phyloP scores from a whole-genome alignment of 169 alveolate species.

The Eimeria necatrix region DNA sequence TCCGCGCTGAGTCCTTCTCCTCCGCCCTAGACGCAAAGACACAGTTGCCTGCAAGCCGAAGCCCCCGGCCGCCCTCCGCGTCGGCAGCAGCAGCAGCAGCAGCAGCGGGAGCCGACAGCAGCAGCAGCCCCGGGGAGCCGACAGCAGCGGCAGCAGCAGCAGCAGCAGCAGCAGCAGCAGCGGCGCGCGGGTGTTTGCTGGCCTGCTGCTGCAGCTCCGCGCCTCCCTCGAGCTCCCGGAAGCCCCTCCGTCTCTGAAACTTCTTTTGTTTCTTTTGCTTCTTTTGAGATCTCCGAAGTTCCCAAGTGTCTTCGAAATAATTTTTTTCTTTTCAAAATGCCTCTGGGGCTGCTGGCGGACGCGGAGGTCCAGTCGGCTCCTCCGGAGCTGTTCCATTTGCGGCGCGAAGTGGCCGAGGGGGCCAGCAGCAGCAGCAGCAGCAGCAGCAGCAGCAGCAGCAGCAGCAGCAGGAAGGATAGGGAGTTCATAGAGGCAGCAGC shows the following conservation, averaged over 20 bases:
- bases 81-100: slow-evolving; percentile 10
- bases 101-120: too few relatives aligned
- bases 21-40: too few relatives aligned
- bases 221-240: not conserved
- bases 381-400: not conserved
- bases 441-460: slow-evolving; percentile 31
- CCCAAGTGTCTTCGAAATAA: too few relatives aligned
- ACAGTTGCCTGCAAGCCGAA: too few relatives aligned
- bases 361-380: slow-evolving; percentile 12
- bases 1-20: too few relatives aligned
- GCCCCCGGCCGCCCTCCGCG: too few relatives aligned
- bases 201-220: not conserved
- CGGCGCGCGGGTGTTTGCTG: not conserved
- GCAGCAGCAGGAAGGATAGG: not conserved
- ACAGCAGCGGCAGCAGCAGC: slow-evolving; percentile 32
- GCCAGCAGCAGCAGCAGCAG: slow-evolving; percentile 50
- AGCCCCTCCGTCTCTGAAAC: not conserved
- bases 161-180: slow-evolving; percentile 4
- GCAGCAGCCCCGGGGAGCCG: too few relatives aligned
- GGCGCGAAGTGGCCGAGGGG: not conserved
- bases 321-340: not conserved
- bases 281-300: not conserved
- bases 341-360: slow-evolving; percentile 1
- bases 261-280: not conserved
- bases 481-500: not conserved